Percentiles rank a stretch among this genome's conserved stretches.
Evolutionary conservation across 2,329 filamentous ascomycete species (phyloP).

Genomic region (Endocalyx cinctus): DNA sequence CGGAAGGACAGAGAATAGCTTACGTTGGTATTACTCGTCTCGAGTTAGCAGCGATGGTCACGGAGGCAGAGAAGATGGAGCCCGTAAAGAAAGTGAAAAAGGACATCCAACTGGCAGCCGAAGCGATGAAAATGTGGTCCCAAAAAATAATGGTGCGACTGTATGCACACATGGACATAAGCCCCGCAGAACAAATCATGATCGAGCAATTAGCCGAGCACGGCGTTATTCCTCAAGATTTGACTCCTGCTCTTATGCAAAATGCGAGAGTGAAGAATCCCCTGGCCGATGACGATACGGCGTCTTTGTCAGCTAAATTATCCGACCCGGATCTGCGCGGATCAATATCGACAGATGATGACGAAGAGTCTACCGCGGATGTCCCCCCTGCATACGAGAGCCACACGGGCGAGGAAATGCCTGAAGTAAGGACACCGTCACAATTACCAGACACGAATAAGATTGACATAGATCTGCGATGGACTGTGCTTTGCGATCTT

Average conservation of each 20-base stretch:
- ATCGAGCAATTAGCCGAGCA: constrained; percentile 95
- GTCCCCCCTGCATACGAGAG: constrained; percentile 58
- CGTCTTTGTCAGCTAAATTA: constrained; percentile 17
- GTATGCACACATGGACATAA: constrained; percentile 96
- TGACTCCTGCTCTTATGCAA: constrained; percentile 82
- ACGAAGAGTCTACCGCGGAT: constrained; percentile 44
- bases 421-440: constrained; percentile 75
- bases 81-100: constrained; percentile 66
- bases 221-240: constrained; percentile 77
- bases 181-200: constrained; percentile 88
- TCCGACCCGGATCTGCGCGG: constrained; percentile 21
- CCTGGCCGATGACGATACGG: constrained; percentile 48
- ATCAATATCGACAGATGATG: constrained; percentile 21
- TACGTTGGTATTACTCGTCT: constrained; percentile 89
- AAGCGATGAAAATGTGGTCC: constrained; percentile 89
- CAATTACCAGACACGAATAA: constrained; percentile 76
- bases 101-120: constrained; percentile 61
- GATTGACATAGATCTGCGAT: constrained; percentile 92
- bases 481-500: constrained; percentile 94
- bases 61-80: constrained; percentile 60
- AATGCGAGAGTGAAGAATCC: constrained; percentile 93
- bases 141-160: constrained; percentile 97
- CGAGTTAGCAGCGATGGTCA: constrained; percentile 72
- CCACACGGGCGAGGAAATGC: constrained; percentile 64
- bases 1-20: constrained; percentile 90